Percentiles rank a stretch among this genome's conserved stretches.
Evolutionary conservation across 2,329 filamentous ascomycete species (phyloP).

Genomic region (Rhinocladiella mackenziei): DNA sequence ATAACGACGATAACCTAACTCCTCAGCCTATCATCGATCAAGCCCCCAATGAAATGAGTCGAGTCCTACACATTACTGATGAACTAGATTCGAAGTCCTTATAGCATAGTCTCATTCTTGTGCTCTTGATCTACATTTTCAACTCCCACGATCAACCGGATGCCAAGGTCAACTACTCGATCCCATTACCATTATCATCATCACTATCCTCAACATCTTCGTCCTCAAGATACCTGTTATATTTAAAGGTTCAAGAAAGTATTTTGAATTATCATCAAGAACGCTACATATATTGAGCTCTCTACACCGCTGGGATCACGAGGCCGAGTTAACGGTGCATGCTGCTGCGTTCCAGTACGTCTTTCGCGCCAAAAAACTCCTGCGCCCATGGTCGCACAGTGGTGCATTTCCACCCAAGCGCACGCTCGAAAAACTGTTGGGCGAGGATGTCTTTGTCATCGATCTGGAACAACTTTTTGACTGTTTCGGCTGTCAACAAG

Average conservation of each 20-base stretch:
- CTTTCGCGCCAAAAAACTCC: neutral
- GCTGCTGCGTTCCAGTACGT: neutral
- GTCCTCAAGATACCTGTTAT: no score
- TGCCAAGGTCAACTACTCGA: conserved; percentile 5
- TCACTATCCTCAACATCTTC: neutral
- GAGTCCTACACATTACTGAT: conserved; percentile 14
- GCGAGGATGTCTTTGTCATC: neutral
- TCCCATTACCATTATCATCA: neutral
- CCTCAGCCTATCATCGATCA: conserved; percentile 2
- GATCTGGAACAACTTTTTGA: neutral
- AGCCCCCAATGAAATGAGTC: conserved; percentile 14
- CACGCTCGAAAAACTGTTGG: neutral
- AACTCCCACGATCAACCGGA: conserved; percentile 20
- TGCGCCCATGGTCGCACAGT: neutral
- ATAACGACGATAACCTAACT: neutral
- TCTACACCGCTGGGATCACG: no score
- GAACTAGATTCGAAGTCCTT: conserved; percentile 2
- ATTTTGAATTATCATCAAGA: no score
- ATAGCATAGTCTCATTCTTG: conserved; percentile 15
- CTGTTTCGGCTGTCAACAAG: neutral
- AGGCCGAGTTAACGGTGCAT: no score
- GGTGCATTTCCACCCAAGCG: neutral
- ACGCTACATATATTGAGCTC: no score
- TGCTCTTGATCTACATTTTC: conserved; percentile 21
- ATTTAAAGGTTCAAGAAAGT: no score